A percentile compares a stretch with the other conserved stretches of the same genome.
Conservation (phyloP, 2,329 filamentous ascomycete species). For the Berkeleyomyces basicola region DNA sequence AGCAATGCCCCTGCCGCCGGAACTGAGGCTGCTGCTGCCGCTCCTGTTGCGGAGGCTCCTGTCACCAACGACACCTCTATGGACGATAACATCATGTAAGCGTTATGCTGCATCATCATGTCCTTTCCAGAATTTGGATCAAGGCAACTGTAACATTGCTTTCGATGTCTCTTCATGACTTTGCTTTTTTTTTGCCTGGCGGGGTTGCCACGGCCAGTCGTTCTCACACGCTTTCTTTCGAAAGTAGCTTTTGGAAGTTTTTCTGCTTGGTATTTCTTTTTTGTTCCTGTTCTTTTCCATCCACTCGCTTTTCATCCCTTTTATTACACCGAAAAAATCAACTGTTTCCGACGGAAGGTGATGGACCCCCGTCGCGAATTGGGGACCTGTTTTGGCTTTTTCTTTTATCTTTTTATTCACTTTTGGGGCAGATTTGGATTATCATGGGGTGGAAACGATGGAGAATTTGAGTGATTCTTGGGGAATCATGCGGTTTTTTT, state of each 20-base stretch:
- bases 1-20: constrained; percentile 27
- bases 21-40: constrained; percentile 29
- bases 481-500: background rate
- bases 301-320: background rate
- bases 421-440: background rate
- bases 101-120: background rate
- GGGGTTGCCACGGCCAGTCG: constrained; percentile 1
- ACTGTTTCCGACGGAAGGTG: constrained; percentile 4
- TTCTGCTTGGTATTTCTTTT: background rate
- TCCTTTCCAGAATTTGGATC: background rate
- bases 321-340: constrained; percentile 1
- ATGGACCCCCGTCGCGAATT: constrained; percentile 3
- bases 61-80: constrained; percentile 41
- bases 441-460: background rate
- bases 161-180: background rate
- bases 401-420: background rate
- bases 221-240: background rate
- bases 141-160: background rate
- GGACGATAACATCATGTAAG: constrained; percentile 30
- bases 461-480: background rate
- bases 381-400: constrained; percentile 9
- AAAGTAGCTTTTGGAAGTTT: background rate
- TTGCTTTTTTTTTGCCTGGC: constrained; percentile 10
- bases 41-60: constrained; percentile 30
- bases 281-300: background rate